Evolutionary conservation across 345 rosid genomes (phyloP).

Genomic region (Eucalyptus tenuipes): DNA sequence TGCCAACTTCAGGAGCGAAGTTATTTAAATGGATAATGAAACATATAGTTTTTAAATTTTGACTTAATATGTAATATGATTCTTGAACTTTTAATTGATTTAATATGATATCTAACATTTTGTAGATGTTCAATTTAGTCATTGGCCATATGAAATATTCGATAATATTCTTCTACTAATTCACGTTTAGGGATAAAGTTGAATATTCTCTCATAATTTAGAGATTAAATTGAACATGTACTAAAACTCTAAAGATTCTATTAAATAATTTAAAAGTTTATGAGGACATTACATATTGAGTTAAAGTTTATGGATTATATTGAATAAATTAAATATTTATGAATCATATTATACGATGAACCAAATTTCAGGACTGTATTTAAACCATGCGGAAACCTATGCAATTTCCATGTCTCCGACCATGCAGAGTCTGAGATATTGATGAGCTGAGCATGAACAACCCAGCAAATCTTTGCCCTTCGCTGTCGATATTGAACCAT

Average conservation of each 20-base stretch:
- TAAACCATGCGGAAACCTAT: neutral
- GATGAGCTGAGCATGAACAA: slow-evolving; percentile 5
- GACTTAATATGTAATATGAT: accelerated
- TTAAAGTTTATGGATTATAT: accelerated
- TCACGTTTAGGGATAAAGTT: neutral
- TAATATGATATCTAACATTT: accelerated
- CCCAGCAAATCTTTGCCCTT: slow-evolving; percentile 2
- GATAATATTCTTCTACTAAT: too few relatives aligned
- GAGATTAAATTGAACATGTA: too few relatives aligned
- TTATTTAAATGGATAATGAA: too few relatives aligned
- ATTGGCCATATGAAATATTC: too few relatives aligned
- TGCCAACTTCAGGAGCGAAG: neutral
- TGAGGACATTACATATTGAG: accelerated
- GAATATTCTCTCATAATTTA: too few relatives aligned
- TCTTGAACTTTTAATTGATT: too few relatives aligned
- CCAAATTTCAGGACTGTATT: neutral
- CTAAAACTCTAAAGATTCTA: accelerated
- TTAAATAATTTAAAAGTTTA: too few relatives aligned
- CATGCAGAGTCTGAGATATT: neutral
- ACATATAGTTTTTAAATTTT: accelerated
- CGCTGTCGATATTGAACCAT: slow-evolving; percentile 12
- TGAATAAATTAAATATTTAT: too few relatives aligned
- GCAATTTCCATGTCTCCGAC: neutral
- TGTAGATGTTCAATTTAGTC: too few relatives aligned
- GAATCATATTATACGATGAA: too few relatives aligned